Evolutionary conservation across 768 basidiomycete species (phyloP).

Genomic region (Chiua virens): DNA sequence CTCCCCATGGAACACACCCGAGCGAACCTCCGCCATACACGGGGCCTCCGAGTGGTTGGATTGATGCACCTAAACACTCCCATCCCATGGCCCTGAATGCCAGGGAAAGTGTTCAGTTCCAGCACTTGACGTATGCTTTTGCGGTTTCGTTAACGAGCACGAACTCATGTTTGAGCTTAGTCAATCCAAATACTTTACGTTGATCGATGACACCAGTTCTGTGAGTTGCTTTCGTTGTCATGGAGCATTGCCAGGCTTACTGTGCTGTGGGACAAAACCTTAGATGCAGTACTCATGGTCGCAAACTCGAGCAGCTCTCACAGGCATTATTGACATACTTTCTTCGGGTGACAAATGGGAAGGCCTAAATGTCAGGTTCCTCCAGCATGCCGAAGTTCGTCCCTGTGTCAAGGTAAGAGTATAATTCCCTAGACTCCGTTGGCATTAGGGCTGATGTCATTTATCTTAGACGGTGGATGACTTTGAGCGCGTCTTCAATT

Average conservation of each 20-base stretch:
- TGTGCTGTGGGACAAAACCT: not conserved
- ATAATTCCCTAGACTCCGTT: not conserved
- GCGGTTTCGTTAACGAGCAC: not conserved
- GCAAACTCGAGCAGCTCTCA: conserved; percentile 20
- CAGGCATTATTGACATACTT: conserved; percentile 10
- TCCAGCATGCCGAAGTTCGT: conserved; percentile 8
- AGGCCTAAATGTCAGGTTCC: conserved; percentile 18
- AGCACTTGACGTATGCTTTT: conserved; percentile 17
- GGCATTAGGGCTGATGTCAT: not conserved
- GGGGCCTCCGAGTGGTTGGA: conserved; percentile 10
- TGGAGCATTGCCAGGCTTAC: not conserved
- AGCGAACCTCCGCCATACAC: conserved; percentile 14
- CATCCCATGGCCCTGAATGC: conserved; percentile 3
- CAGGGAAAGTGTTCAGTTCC: conserved; percentile 17
- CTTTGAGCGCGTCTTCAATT: conserved; percentile 19
- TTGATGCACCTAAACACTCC: conserved; percentile 10
- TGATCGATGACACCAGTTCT: conserved; percentile 23
- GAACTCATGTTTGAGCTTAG: conserved; percentile 8
- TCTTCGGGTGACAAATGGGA: conserved; percentile 15
- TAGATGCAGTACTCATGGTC: conserved; percentile 24
- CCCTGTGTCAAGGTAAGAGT: conserved; percentile 9
- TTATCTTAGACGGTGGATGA: conserved; percentile 13
- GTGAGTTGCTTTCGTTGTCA: conserved; percentile 2
- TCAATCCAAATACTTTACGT: conserved; percentile 19
- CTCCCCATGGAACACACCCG: not conserved